Evolutionary conservation across 495 filamentous ascomycete species (phyloP).

Genomic region (Xylaria telfairii): DNA sequence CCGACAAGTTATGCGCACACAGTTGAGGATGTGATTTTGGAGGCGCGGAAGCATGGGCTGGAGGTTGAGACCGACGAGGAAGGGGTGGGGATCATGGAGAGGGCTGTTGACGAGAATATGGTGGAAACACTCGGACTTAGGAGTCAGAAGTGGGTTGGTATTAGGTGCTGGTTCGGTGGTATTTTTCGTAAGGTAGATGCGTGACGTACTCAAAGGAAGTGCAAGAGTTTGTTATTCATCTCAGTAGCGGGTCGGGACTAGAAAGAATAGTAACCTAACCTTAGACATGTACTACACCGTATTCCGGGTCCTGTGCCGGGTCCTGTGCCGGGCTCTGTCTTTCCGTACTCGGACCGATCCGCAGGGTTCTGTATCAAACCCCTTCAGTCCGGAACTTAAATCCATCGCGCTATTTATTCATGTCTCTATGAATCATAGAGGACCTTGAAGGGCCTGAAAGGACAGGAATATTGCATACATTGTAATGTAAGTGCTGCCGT

Average conservation of each 20-base stretch:
- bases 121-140: conserved; percentile 59
- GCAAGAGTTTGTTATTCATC: background rate
- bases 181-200: conserved; percentile 54
- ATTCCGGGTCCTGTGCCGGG: too few relatives aligned
- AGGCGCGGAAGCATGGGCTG: conserved; percentile 60
- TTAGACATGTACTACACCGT: too few relatives aligned
- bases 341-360: too few relatives aligned
- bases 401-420: too few relatives aligned
- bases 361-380: too few relatives aligned
- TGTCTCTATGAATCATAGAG: too few relatives aligned
- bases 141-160: conserved; percentile 72
- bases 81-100: conserved; percentile 47
- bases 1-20: conserved; percentile 67
- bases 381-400: too few relatives aligned
- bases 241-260: background rate
- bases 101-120: conserved; percentile 57
- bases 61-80: conserved; percentile 44
- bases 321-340: too few relatives aligned
- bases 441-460: too few relatives aligned
- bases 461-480: too few relatives aligned
- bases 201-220: background rate
- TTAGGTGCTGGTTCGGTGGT: conserved; percentile 70
- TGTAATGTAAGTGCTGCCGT: too few relatives aligned
- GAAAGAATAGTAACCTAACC: too few relatives aligned
- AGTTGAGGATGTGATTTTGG: conserved; percentile 60